A percentile compares a stretch with the other conserved stretches of the same genome.
Evolutionary conservation across 2,329 filamentous ascomycete species (phyloP).

Genomic region (Xylariaceae sp.): DNA sequence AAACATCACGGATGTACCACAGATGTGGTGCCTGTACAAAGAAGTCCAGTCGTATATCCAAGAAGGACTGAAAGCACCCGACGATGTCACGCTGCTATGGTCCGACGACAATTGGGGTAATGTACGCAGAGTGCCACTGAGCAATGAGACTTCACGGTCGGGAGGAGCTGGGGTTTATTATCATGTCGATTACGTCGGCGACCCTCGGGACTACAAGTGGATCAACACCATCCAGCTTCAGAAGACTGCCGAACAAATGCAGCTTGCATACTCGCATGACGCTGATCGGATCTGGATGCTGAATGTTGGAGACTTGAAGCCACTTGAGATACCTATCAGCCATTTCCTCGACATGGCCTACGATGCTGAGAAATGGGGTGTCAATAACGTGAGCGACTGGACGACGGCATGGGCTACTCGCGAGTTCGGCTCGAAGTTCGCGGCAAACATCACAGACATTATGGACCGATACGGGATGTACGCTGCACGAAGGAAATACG

Average conservation of each 20-base stretch:
- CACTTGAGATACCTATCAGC: constrained; percentile 59
- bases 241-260: constrained; percentile 64
- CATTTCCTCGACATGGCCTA: constrained; percentile 68
- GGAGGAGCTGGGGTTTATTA: constrained; percentile 60
- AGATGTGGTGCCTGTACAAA: constrained; percentile 72
- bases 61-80: constrained; percentile 55
- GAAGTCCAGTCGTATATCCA: constrained; percentile 69
- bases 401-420: constrained; percentile 52
- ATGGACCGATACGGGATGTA: constrained; percentile 53
- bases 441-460: constrained; percentile 46
- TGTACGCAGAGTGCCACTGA: constrained; percentile 53
- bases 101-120: constrained; percentile 63
- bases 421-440: constrained; percentile 50
- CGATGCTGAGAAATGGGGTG: constrained; percentile 54
- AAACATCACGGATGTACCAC: constrained; percentile 52
- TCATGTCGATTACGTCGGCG: constrained; percentile 52
- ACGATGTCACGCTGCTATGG: constrained; percentile 60
- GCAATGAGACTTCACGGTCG: constrained; percentile 47
- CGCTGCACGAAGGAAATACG: constrained; percentile 56
- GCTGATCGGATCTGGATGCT: constrained; percentile 61
- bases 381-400: constrained; percentile 54
- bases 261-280: constrained; percentile 53
- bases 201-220: constrained; percentile 57
- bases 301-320: constrained; percentile 63
- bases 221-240: constrained; percentile 64